Evolutionary conservation across 257 asterid genomes (phyloP).

Genomic region (Solanum stenotomum): DNA sequence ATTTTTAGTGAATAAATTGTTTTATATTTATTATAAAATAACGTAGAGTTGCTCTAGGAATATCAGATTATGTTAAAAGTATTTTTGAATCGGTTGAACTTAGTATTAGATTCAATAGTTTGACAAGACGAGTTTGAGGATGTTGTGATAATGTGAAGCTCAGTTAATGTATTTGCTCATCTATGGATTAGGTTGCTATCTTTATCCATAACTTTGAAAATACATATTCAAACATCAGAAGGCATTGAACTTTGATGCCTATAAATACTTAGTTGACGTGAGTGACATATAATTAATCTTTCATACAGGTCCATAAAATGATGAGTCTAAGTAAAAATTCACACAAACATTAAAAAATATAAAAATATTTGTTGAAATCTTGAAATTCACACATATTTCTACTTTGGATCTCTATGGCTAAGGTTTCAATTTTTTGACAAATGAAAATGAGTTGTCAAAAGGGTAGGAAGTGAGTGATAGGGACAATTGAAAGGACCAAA

Average conservation of each 20-base stretch:
- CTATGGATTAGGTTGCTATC: background rate
- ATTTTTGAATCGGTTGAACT: background rate
- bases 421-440: background rate
- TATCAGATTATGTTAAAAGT: background rate
- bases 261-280: background rate
- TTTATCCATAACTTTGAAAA: background rate
- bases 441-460: background rate
- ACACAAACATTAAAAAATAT: too few relatives aligned
- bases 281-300: background rate
- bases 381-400: background rate
- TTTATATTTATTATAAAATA: too few relatives aligned
- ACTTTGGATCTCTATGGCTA: background rate
- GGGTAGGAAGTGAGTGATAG: background rate
- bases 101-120: background rate
- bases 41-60: rapidly evolving
- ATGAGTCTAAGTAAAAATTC: too few relatives aligned
- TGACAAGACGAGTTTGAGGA: background rate
- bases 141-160: background rate
- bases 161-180: background rate
- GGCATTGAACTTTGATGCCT: background rate
- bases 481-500: background rate
- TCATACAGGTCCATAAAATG: background rate
- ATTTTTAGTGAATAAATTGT: background rate
- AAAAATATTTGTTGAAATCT: background rate
- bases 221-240: background rate